A percentile compares a stretch with the other conserved stretches of the same genome.
Conservation (phyloP, 2,329 filamentous ascomycete species). For the Xylariaceae sp. region DNA sequence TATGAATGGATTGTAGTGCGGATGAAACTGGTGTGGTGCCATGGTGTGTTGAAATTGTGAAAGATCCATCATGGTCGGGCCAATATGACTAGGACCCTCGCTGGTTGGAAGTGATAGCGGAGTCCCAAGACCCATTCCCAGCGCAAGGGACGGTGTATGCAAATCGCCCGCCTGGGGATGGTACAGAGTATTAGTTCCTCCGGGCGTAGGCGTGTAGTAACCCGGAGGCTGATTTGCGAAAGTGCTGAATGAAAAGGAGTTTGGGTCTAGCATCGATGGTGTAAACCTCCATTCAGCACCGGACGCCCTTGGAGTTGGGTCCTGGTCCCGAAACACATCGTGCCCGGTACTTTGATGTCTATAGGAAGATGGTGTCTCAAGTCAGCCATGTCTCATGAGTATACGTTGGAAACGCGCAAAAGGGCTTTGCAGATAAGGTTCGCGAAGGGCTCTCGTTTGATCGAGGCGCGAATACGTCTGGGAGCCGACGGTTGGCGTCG, state of each 20-base stretch:
- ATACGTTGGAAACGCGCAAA: background rate
- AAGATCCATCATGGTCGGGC: conserved; percentile 59
- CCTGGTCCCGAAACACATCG: conserved; percentile 61
- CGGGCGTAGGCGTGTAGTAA: conserved; percentile 85
- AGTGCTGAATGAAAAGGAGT: conserved; percentile 72
- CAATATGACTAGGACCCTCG: conserved; percentile 59
- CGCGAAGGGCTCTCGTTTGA: too few species aligned
- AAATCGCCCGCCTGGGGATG: conserved; percentile 82
- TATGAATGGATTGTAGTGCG: conserved; percentile 69
- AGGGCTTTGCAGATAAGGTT: too few species aligned
- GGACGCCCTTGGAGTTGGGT: conserved; percentile 75
- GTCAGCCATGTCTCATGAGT: conserved; percentile 2
- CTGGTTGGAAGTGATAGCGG: conserved; percentile 75
- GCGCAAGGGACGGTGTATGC: conserved; percentile 72
- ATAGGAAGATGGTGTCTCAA: conserved; percentile 27
- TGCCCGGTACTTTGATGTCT: conserved; percentile 45
- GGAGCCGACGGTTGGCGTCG: conserved; percentile 5
- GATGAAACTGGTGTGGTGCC: conserved; percentile 58
- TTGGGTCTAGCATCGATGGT: conserved; percentile 81
- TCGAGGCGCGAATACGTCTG: too few species aligned
- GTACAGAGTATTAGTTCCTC: conserved; percentile 74
- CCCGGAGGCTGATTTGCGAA: conserved; percentile 77
- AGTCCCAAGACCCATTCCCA: conserved; percentile 74
- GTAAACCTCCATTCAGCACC: conserved; percentile 86
- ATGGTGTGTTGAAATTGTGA: conserved; percentile 58